Evolutionary conservation across 73 alveolate genomes (phyloP), one percentile per base, ranked within the genome.

Genomic region (Diophrys sp.): DNA sequence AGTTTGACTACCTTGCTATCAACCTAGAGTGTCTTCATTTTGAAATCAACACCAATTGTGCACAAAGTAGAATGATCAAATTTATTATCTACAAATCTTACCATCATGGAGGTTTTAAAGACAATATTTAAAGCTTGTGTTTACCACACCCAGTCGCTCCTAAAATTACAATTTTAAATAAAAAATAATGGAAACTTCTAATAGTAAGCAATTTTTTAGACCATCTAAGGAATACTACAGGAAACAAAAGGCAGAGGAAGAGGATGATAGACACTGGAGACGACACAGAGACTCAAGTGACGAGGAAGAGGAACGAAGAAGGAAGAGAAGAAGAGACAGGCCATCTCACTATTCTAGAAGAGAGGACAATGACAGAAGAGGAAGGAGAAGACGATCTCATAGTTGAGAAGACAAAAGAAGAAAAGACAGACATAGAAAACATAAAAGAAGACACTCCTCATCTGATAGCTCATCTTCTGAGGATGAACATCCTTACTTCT

Each of bases 1-100:
- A 75, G 68, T 31, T 75, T 67, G 62, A 75, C 32, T 18, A 32
- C 75, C 29, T 29, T 75, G 23, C 73, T 71, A 31, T 77, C 74
- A 14, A 71, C 30, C 25, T 14, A 1, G 2, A 77, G 62, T 25
- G 31, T 56, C 18, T 57, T 75, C 28, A 18, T 27, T 77, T 77
- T 77, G 56, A 77, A 82, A 29, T 82, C 90, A 33, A 82, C 90
- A 74, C 90, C 90, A 29, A 82, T 74, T 0, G 90, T 82, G 1
- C 79, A 31, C 56, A 74, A 71, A 1, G 71, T 73, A 28, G 69
- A 76, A 14, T 53, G 34, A 24, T 34, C 31, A 44, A 74, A 74
- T 27, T 29, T 33, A 67, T 82, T 78, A 28, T 82, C 90, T 0
- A 72, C 78, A 32, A 73, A 82, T 74, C 81, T 82, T 25, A 67